Evolutionary conservation across 1,139 yeast genomes (phyloP).

Genomic region (Entelexis paramagnoliae): DNA sequence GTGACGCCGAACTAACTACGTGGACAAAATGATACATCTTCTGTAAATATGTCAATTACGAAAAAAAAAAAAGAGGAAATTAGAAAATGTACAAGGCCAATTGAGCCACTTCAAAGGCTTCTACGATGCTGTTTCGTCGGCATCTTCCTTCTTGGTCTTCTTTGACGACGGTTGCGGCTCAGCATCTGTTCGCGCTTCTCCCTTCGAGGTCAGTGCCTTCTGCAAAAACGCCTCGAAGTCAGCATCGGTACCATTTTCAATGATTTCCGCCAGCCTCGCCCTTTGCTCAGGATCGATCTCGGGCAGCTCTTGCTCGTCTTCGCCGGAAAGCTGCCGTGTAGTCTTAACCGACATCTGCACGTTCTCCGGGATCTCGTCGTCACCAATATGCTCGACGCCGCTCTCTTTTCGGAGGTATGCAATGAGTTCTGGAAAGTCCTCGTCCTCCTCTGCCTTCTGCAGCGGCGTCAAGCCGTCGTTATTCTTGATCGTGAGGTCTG

Average conservation of each 20-base stretch:
- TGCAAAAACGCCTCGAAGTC: conserved; percentile 59
- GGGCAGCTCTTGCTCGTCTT: conserved; percentile 27
- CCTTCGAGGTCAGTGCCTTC: conserved; percentile 40
- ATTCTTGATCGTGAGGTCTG: conserved; percentile 55
- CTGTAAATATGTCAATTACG: background rate
- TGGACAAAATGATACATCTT: background rate
- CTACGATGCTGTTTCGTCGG: background rate
- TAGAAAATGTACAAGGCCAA: background rate
- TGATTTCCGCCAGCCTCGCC: conserved; percentile 54
- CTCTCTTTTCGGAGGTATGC: conserved; percentile 46
- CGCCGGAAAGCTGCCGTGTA: conserved; percentile 23
- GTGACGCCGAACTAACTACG: no score
- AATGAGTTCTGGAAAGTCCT: conserved; percentile 70
- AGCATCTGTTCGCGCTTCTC: background rate
- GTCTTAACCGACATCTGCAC: conserved; percentile 9
- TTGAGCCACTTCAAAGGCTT: background rate
- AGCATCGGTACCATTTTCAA: conserved; percentile 68
- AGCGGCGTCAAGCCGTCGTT: conserved; percentile 53
- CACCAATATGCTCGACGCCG: conserved; percentile 16
- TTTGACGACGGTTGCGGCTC: conserved; percentile 4
- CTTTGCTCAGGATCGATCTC: conserved; percentile 36
- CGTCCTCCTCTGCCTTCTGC: conserved; percentile 50
- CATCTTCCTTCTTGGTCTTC: background rate
- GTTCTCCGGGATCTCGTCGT: conserved; percentile 17
- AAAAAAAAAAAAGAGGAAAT: background rate